Evolutionary conservation across 1,139 yeast species (phyloP), one percentile per base, ranked within the genome.

Genomic region (Suhomyces kunorum): DNA sequence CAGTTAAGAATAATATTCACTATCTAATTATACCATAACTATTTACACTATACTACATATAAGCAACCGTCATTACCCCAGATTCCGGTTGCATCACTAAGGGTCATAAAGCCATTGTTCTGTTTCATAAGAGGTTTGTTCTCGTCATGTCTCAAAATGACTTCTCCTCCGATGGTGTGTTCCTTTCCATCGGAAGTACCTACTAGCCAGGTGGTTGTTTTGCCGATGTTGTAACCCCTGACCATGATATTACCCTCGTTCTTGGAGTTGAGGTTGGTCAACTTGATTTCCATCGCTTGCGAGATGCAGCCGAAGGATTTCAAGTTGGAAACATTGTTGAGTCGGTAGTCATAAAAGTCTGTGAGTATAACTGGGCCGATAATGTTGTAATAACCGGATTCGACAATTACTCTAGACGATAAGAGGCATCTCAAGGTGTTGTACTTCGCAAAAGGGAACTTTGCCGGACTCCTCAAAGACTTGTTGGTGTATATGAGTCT

Each of bases 1-100:
- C 6, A 8, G 18, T 27, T 15, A 8, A 11, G 11, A 20, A 8
- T 8, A 20, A 8, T 20, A 20, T 20, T 20, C 22, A 20, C 9
- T 20, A 20, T 11, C 22, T n/a, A n/a, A 28, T 28, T 17, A 17
- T 28, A 3, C 17, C 29, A 27, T 17, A 13, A 28, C 27, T 40
- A 43, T 43, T 32, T 39, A 43, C 41, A 38, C 25, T 36, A 44
- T 27, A 45, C 37, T 43, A 70, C 67, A 54, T 81, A 85, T 49
- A 84, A 74, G 54, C 92, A 83, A 1, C 92, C 90, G 59, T 85
- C 94, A 32, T 62, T 68, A 8, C 89, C 92, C 74, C 83, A 83
- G 32, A 68, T 66, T 0, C 87, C 90, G 28, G 53, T 56, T 2
- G 81, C 53, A 29, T 39, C 34, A 32, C 30, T 72, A 8, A 83